Evolutionary conservation across 306 rosid species (phyloP).

Genomic region (Medicago ruthenica): DNA sequence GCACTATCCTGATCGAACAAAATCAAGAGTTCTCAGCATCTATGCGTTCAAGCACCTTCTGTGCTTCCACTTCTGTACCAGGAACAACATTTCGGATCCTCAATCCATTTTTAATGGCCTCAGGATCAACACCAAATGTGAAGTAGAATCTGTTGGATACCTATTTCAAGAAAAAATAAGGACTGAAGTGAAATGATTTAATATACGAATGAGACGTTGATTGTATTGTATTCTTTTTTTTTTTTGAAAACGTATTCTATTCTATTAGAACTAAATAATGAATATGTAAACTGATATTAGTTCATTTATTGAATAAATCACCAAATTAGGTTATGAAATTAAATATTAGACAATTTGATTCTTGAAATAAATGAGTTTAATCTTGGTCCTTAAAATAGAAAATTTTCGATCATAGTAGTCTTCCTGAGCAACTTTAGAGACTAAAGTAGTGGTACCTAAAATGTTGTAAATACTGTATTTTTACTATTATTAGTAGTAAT

Average conservation of each 20-base stretch:
- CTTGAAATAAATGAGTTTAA: not conserved
- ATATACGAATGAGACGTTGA: not conserved
- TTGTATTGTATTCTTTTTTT: not conserved
- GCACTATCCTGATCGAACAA: conserved; percentile 31
- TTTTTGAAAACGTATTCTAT: not conserved
- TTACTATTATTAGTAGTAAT: no score
- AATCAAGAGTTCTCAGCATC: conserved; percentile 62
- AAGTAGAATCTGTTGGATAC: conserved; percentile 90
- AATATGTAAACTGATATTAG: not conserved
- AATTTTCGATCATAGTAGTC: not conserved
- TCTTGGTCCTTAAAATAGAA: not conserved
- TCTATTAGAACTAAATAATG: not conserved
- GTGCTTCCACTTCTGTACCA: conserved; percentile 78
- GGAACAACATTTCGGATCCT: conserved; percentile 77
- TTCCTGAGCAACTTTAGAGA: not conserved
- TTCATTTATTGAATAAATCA: not conserved
- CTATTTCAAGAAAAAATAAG: conserved; percentile 45
- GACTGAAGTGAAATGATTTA: conserved; percentile 17
- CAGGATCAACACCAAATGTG: conserved; percentile 68
- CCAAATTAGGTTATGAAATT: not conserved
- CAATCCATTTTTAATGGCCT: conserved; percentile 61
- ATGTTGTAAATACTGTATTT: no score
- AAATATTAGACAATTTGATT: not conserved
- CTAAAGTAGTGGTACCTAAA: not conserved
- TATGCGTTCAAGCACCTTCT: conserved; percentile 69